A percentile compares a stretch with the other conserved stretches of the same genome.
Evolutionary conservation across 2,329 filamentous ascomycete genomes (phyloP).

Genomic region (Paramyrothecium sp.): DNA sequence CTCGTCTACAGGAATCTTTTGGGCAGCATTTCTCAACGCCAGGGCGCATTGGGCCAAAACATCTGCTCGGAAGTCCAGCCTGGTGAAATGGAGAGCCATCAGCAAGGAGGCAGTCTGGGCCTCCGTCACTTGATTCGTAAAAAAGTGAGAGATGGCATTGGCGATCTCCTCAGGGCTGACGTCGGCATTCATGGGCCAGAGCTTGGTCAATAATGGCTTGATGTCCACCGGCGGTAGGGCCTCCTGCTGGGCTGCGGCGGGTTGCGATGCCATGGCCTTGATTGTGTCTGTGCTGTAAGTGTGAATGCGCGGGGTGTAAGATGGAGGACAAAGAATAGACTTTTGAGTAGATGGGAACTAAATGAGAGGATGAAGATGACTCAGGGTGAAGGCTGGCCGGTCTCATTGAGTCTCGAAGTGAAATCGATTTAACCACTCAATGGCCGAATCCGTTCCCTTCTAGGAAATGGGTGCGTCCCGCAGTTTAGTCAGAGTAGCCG

Average conservation of each 20-base stretch:
- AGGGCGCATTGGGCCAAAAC: constrained; percentile 83
- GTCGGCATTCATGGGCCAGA: constrained; percentile 59
- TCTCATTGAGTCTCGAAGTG: background rate
- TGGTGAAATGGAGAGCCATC: constrained; percentile 89
- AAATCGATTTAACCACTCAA: background rate
- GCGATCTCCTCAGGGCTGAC: constrained; percentile 82
- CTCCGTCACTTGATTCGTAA: constrained; percentile 84
- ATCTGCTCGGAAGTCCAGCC: constrained; percentile 78
- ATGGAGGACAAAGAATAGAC: background rate
- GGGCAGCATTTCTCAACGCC: constrained; percentile 80
- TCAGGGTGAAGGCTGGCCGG: background rate
- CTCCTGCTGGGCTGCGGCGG: constrained; percentile 21
- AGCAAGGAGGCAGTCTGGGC: constrained; percentile 85
- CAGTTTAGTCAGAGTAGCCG: background rate
- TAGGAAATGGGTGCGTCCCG: background rate
- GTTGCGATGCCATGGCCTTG: constrained; percentile 27
- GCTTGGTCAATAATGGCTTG: constrained; percentile 69
- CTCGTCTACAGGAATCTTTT: constrained; percentile 63
- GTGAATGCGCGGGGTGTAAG: background rate
- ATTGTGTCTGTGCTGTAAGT: background rate
- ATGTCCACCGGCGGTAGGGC: constrained; percentile 50
- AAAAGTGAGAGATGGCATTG: constrained; percentile 85
- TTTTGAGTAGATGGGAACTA: background rate
- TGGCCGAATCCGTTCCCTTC: constrained; percentile 4
- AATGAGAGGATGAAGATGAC: background rate